Conservation (phyloP, 2,329 filamentous ascomycete species). For the Biscogniauxia sp. region DNA sequence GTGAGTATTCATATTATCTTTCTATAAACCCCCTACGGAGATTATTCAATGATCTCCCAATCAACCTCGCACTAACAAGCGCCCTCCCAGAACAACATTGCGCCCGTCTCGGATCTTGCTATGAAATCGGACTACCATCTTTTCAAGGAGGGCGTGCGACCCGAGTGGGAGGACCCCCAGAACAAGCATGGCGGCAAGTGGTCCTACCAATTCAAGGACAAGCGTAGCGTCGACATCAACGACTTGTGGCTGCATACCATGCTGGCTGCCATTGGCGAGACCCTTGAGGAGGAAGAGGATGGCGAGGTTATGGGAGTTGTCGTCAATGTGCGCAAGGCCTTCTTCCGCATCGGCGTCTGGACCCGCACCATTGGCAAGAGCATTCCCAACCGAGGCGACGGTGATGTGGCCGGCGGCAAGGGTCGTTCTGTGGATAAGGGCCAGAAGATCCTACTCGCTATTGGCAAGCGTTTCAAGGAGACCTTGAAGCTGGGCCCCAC, state of each 20-base stretch:
- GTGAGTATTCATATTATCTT: constrained; percentile 54
- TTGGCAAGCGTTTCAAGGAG: constrained; percentile 91
- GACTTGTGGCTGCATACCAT: constrained; percentile 96
- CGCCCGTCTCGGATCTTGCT: constrained; percentile 89
- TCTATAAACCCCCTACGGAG: not conserved
- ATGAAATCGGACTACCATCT: constrained; percentile 99
- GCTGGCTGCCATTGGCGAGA: constrained; percentile 95
- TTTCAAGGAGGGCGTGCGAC: constrained; percentile 95
- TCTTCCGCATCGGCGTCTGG: constrained; percentile 97
- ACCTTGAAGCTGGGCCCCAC: constrained; percentile 74
- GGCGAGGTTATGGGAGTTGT: constrained; percentile 99
- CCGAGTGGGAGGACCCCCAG: constrained; percentile 97
- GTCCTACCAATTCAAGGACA: constrained; percentile 98
- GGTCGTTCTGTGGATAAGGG: constrained; percentile 78
- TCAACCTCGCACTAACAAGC: constrained; percentile 5
- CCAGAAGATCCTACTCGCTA: constrained; percentile 77
- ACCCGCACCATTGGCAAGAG: constrained; percentile 89
- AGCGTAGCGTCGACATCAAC: constrained; percentile 87
- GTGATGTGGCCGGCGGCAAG: constrained; percentile 72
- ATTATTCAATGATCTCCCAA: not conserved
- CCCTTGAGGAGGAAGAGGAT: constrained; percentile 89
- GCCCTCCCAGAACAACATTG: constrained; percentile 85
- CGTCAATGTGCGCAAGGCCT: constrained; percentile 96
- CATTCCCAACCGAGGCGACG: constrained; percentile 72
- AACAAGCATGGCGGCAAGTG: constrained; percentile 99